A percentile compares a stretch with the other conserved stretches of the same genome.
Evolutionary conservation across 768 basidiomycete genomes (phyloP).

Genomic region (Kwoniella dendrophila): DNA sequence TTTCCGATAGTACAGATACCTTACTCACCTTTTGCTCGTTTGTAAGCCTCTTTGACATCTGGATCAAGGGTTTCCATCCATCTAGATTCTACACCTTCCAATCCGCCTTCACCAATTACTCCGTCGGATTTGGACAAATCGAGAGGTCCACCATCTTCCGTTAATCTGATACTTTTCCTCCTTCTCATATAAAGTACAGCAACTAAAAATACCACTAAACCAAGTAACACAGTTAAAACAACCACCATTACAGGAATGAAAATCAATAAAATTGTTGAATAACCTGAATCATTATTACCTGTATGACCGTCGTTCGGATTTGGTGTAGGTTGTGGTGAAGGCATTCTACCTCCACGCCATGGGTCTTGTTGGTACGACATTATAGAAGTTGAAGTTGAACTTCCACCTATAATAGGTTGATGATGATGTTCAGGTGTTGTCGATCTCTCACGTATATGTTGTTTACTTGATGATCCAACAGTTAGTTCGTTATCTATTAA

Average conservation of each 20-base stretch:
- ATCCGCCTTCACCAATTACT: slow-evolving; percentile 86
- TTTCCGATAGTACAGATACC: background rate
- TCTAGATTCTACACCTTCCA: slow-evolving; percentile 85
- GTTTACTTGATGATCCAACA: too few species aligned
- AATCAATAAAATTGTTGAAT: slow-evolving; percentile 56
- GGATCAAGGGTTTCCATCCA: slow-evolving; percentile 88
- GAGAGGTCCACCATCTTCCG: slow-evolving; percentile 84
- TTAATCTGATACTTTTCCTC: slow-evolving; percentile 56
- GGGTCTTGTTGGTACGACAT: slow-evolving; percentile 1
- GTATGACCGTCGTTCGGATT: background rate
- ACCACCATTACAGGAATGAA: slow-evolving; percentile 93
- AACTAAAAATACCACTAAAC: slow-evolving; percentile 86
- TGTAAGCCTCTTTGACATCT: slow-evolving; percentile 68
- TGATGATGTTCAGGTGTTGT: background rate
- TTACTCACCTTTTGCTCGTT: slow-evolving; percentile 78
- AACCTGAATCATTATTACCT: slow-evolving; percentile 15
- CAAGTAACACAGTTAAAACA: slow-evolving; percentile 86
- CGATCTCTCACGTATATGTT: background rate
- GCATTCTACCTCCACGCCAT: slow-evolving; percentile 7
- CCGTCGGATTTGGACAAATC: slow-evolving; percentile 88
- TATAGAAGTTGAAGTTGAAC: background rate
- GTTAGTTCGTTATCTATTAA: too few species aligned
- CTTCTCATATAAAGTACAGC: slow-evolving; percentile 74
- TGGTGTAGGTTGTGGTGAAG: background rate
- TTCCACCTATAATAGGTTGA: background rate